Base-by-base conservation (phyloP, 148 eudicot species). In the Cornus controversa region DNA sequence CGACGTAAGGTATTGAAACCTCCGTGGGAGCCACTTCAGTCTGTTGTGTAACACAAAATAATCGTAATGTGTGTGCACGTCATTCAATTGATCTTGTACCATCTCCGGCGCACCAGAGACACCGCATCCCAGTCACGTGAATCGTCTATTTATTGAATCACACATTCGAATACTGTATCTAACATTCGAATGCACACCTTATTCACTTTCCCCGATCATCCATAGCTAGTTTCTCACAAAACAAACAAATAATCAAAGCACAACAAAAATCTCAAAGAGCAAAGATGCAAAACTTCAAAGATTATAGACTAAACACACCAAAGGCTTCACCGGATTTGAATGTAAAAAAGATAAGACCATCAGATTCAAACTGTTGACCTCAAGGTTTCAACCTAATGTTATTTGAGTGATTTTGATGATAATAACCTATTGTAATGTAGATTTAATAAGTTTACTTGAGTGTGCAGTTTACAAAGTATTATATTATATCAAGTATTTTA, bases 11-110 rank as follows among this genome's bases (percentile, higher is more conserved):
- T 87, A 84, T 2, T 89, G 91, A 69, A 93, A 96, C 68, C 99
- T 84, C 70, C 77, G 73, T 20, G 74, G 40, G 2, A 96, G 85
- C 64, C 80, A 76, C 60, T 78, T 79, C 8, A 54, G 95, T 90
- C 0, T n/a, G 98, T 79, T 0, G 97, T 83, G 78, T 96, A 96
- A 50, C 99, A 96, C 0, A 93, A 69, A 2, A 95, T 92, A 23
- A 96, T 92, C 0, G 97, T 96, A 2, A 96, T 86, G 71, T 93
- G 93, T 74, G 79, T 87, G 11, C 99, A 79, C 11, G 89, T 86
- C 62, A 71, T 71, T 6, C 90, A 77, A 54, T 96, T 98, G 47
- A 93, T 78, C 66, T 89, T 88, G 80, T 76, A 82, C 97, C 97
- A 96, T 3, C 83, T 57, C 50, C 82, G 75, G 75, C 97, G 92